phyloP scores from a whole-genome alignment of 352 stramenopile species.

The Globisporangium camurandrum region DNA sequence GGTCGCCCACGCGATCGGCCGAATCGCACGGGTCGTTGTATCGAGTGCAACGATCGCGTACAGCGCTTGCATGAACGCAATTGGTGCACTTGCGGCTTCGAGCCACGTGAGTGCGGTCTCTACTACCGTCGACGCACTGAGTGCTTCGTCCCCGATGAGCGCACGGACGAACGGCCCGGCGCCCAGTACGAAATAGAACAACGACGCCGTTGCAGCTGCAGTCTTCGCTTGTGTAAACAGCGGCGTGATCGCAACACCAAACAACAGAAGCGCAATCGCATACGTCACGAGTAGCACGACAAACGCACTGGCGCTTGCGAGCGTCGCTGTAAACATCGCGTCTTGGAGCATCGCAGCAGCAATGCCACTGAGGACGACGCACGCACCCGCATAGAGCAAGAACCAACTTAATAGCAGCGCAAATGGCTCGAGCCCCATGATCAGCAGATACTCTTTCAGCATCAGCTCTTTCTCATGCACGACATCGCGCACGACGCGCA shows the following conservation, averaged over 20 bases:
- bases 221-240: slow-evolving; percentile 72
- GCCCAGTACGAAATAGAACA: slow-evolving; percentile 58
- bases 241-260: slow-evolving; percentile 62
- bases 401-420: slow-evolving; percentile 76
- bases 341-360: slow-evolving; percentile 46
- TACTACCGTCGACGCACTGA: slow-evolving; percentile 26
- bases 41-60: slow-evolving; percentile 48
- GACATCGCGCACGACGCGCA: slow-evolving; percentile 75
- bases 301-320: slow-evolving; percentile 37
- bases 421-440: slow-evolving; percentile 80
- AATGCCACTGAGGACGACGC: slow-evolving; percentile 35
- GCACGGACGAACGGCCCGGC: slow-evolving; percentile 45
- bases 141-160: slow-evolving; percentile 35
- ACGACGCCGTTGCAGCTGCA: slow-evolving; percentile 42
- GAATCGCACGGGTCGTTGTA: slow-evolving; percentile 21
- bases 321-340: slow-evolving; percentile 50
- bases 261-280: slow-evolving; percentile 53
- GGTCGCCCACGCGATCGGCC: slow-evolving; percentile 41
- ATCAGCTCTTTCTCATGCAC: slow-evolving; percentile 89
- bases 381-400: slow-evolving; percentile 68
- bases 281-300: slow-evolving; percentile 56
- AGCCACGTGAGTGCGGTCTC: slow-evolving; percentile 27
- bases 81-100: slow-evolving; percentile 49
- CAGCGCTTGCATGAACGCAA: slow-evolving; percentile 64
- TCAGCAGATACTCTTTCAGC: slow-evolving; percentile 86